Percentiles rank a stretch among this genome's conserved stretches.
These are phyloP conservation scores for Cryptosporidium canis DNA, from an alignment of 169 alveolate species.

Conservation along the genomic window DNA sequence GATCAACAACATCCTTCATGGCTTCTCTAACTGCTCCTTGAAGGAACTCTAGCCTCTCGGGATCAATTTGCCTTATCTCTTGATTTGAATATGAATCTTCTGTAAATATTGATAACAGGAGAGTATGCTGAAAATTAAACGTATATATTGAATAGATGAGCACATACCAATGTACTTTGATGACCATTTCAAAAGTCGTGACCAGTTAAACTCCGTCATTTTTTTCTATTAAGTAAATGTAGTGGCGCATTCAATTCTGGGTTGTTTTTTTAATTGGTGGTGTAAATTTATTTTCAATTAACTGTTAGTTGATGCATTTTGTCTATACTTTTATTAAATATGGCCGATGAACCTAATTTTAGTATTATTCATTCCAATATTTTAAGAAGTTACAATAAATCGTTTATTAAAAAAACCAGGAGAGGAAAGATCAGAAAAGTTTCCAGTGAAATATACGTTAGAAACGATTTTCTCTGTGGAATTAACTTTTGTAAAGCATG, in stretches of 20 bases:
- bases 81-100: slow-evolving; percentile 6
- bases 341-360: neutral
- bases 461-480: slow-evolving; percentile 83
- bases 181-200: slow-evolving; percentile 64
- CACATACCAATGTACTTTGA: slow-evolving; percentile 63
- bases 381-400: neutral
- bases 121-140: neutral
- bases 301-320: neutral
- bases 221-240: neutral
- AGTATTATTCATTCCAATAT: neutral
- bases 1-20: slow-evolving; percentile 54
- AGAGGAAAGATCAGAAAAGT: slow-evolving; percentile 81
- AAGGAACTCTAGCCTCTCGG: slow-evolving; percentile 58
- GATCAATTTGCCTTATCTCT: slow-evolving; percentile 1
- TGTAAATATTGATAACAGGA: neutral
- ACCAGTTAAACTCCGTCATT: slow-evolving; percentile 43
- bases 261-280: neutral
- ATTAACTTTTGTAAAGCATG: slow-evolving; percentile 74
- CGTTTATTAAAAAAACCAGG: slow-evolving; percentile 74
- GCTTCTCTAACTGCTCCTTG: slow-evolving; percentile 72
- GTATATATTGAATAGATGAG: neutral
- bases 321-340: neutral
- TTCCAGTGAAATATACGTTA: slow-evolving; percentile 81
- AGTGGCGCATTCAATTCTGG: neutral
- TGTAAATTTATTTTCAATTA: no score